Evolutionary conservation across 768 basidiomycete species (phyloP).

Genomic region (Podaxis sp.): DNA sequence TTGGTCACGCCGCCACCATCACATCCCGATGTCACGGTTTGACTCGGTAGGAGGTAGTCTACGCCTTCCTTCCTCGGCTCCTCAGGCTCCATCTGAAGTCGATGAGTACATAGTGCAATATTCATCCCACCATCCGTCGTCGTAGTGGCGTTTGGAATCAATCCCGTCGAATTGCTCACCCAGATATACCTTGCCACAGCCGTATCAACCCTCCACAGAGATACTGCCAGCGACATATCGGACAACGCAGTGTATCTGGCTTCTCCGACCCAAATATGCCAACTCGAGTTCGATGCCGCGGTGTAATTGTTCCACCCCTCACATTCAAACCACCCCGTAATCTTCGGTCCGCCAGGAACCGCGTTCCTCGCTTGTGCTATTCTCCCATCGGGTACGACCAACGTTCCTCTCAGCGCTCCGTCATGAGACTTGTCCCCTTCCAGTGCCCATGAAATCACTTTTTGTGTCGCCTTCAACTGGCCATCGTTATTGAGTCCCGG

Average conservation of each 20-base stretch:
- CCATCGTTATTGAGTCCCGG: constrained; percentile 12
- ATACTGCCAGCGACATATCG: constrained; percentile 8
- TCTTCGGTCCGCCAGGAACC: constrained; percentile 13
- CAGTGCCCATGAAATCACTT: constrained; percentile 19
- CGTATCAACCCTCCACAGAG: constrained; percentile 11
- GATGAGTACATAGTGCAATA: constrained; percentile 17
- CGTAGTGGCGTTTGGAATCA: constrained; percentile 17
- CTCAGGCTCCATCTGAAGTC: constrained; percentile 9
- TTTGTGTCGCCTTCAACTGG: constrained; percentile 16
- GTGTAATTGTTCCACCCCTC: constrained; percentile 15
- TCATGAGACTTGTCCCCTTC: constrained; percentile 14
- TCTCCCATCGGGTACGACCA: constrained; percentile 17
- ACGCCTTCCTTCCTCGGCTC: neutral
- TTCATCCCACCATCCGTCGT: constrained; percentile 18
- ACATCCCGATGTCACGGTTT: constrained; percentile 16
- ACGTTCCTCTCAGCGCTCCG: constrained; percentile 12
- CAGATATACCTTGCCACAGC: constrained; percentile 13
- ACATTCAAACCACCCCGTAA: constrained; percentile 14
- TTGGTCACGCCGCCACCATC: neutral
- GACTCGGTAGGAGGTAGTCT: neutral
- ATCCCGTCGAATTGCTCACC: constrained; percentile 16
- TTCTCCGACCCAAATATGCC: neutral
- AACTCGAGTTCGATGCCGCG: neutral
- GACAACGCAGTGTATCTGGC: neutral
- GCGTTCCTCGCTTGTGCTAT: constrained; percentile 10